A percentile compares a stretch with the other conserved stretches of the same genome.
phyloP scores from a whole-genome alignment of 2,329 filamentous ascomycete genomes.

The Stachybotrys elegans region DNA sequence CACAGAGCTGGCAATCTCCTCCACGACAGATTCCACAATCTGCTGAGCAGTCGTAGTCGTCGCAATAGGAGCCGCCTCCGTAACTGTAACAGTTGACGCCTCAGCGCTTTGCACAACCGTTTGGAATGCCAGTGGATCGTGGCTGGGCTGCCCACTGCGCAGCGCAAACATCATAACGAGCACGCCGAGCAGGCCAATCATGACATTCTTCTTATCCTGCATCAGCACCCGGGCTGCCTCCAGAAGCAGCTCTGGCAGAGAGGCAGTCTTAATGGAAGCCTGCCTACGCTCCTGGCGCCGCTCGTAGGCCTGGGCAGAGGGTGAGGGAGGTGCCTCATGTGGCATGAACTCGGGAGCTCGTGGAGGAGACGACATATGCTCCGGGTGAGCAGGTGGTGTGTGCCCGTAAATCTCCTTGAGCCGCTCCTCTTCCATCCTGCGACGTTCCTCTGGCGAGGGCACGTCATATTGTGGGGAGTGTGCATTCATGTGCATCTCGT shows the following conservation, averaged over 20 bases:
- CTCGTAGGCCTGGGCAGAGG: constrained; percentile 19
- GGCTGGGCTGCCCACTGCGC: constrained; percentile 17
- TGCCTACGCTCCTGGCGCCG: constrained; percentile 21
- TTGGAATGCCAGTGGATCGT: constrained; percentile 22
- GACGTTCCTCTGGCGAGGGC: constrained; percentile 25
- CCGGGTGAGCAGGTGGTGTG: constrained; percentile 12
- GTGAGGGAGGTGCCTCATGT: constrained; percentile 12
- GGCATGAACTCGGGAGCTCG: constrained; percentile 8
- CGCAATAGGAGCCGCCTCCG: constrained; percentile 11
- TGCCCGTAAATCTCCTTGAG: constrained; percentile 50
- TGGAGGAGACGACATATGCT: constrained; percentile 8
- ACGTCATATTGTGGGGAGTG: constrained; percentile 9
- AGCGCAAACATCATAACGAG: constrained; percentile 49
- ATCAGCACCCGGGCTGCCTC: constrained; percentile 50
- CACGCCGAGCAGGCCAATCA: constrained; percentile 49
- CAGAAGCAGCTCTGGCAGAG: constrained; percentile 48
- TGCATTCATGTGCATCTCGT: too few relatives aligned
- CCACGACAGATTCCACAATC: constrained; percentile 4
- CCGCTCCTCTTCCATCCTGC: constrained; percentile 42
- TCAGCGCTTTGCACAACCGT: constrained; percentile 18
- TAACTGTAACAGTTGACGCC: constrained; percentile 19
- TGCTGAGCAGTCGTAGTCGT: constrained; percentile 4
- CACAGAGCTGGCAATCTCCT: constrained; percentile 4
- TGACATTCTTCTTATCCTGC: constrained; percentile 54
- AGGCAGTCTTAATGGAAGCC: constrained; percentile 35